Conservation (phyloP, 2,329 filamentous ascomycete species). For the Cladosporium austrohemisphaericum region DNA sequence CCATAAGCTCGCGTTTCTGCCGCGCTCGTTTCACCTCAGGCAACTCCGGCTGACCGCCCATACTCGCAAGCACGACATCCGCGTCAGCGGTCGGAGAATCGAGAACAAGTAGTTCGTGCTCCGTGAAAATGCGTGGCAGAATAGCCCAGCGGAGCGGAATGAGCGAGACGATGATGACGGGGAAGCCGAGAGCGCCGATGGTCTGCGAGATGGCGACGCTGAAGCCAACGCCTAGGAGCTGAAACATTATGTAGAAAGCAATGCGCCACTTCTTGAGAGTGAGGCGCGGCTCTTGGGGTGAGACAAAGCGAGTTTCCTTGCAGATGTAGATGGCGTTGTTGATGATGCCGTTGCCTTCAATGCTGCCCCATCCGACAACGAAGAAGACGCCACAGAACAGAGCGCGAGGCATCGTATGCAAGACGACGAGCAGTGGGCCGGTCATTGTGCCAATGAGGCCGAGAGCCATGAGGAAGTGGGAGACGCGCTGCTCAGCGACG, state of each 20-base stretch:
- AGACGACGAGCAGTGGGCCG: constrained; percentile 50
- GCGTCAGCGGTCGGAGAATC: constrained; percentile 54
- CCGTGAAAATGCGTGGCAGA: constrained; percentile 50
- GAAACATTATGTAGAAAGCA: constrained; percentile 49
- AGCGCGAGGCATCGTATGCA: constrained; percentile 53
- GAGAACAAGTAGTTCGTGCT: constrained; percentile 47
- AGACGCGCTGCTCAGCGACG: constrained; percentile 56
- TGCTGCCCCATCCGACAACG: constrained; percentile 52
- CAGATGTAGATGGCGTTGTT: constrained; percentile 49
- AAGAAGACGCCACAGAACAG: constrained; percentile 57
- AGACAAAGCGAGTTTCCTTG: constrained; percentile 46
- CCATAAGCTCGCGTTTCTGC: constrained; percentile 20
- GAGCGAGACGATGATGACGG: constrained; percentile 54
- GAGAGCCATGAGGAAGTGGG: constrained; percentile 54
- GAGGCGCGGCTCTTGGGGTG: constrained; percentile 46
- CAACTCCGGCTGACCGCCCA: constrained; percentile 47
- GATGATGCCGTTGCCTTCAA: constrained; percentile 53
- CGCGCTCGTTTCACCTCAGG: constrained; percentile 32
- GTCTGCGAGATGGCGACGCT: constrained; percentile 59
- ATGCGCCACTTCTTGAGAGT: constrained; percentile 46
- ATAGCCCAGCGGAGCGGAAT: constrained; percentile 52
- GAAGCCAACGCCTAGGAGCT: constrained; percentile 50
- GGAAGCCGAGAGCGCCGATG: constrained; percentile 58
- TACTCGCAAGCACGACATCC: constrained; percentile 51
- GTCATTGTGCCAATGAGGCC: constrained; percentile 56